phyloP scores from a whole-genome alignment of 371 early-diverging fungal species.

The Apophysomyces variabilis region DNA sequence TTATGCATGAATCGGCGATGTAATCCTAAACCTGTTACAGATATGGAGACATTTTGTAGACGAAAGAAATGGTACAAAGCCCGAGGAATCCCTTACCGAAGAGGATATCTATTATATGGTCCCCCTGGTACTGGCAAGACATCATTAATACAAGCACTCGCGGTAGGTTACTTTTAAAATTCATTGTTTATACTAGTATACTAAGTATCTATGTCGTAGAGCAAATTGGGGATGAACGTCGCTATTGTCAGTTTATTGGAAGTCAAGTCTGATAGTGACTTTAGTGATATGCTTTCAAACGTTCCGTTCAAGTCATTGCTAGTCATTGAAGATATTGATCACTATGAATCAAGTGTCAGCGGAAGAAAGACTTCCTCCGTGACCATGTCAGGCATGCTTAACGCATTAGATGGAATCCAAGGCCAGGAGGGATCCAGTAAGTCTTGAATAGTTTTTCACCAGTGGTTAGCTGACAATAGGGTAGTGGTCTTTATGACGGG shows the following conservation, averaged over 20 bases:
- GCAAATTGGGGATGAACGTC: constrained; percentile 88
- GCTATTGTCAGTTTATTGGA: constrained; percentile 87
- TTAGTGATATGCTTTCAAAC: constrained; percentile 80
- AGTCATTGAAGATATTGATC: constrained; percentile 97
- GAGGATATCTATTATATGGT: constrained; percentile 76
- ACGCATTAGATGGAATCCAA: constrained; percentile 85
- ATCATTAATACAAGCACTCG: constrained; percentile 68
- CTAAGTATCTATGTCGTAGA: constrained; percentile 14
- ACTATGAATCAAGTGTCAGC: constrained; percentile 36
- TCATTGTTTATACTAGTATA: background rate
- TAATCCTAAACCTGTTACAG: constrained; percentile 6
- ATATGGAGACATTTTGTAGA: constrained; percentile 38
- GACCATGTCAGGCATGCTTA: constrained; percentile 57
- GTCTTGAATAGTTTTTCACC: background rate
- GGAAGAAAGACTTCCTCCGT: constrained; percentile 38
- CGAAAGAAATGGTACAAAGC: constrained; percentile 78
- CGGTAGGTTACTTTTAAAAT: constrained; percentile 49
- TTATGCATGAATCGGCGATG: too few species aligned
- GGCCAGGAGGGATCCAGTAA: constrained; percentile 56
- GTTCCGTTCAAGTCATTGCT: constrained; percentile 89
- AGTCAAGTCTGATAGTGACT: constrained; percentile 81
- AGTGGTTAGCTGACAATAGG: background rate
- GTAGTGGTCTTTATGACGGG: constrained; percentile 92
- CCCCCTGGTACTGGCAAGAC: constrained; percentile 74
- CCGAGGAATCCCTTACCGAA: constrained; percentile 90